These are phyloP conservation scores for Chlorophyllum brunneum DNA, from an alignment of 768 basidiomycete genomes.

Conservation along the genomic window DNA sequence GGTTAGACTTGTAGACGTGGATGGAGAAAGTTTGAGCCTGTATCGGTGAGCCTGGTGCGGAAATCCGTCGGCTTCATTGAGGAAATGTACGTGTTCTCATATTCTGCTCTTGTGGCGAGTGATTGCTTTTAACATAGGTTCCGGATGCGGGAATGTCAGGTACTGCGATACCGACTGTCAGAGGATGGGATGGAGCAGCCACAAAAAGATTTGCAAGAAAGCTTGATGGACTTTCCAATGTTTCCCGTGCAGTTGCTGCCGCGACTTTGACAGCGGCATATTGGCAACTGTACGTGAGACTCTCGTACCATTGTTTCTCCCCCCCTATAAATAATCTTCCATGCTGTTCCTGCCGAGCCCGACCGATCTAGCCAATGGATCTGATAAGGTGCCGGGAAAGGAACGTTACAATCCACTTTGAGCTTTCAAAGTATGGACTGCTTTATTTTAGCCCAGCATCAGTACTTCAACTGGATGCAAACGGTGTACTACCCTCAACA, in stretches of 20 bases:
- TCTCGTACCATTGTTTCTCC: too few relatives aligned
- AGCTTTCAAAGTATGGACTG: too few relatives aligned
- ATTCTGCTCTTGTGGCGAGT: neutral
- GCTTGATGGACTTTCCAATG: neutral
- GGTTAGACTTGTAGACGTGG: neutral
- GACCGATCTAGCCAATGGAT: too few relatives aligned
- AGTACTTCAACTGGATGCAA: too few relatives aligned
- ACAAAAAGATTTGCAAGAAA: constrained; percentile 7
- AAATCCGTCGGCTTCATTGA: constrained; percentile 41
- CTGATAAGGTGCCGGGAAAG: too few relatives aligned
- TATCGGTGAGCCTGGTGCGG: constrained; percentile 64
- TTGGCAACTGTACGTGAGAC: too few relatives aligned
- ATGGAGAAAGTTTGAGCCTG: constrained; percentile 31
- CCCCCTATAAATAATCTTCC: too few relatives aligned
- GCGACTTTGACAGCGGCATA: too few relatives aligned
- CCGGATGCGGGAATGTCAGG: constrained; percentile 10
- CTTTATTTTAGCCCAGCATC: too few relatives aligned
- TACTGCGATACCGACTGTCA: constrained; percentile 12
- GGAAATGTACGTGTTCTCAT: constrained; percentile 4
- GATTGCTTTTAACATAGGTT: neutral
- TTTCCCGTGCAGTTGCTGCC: neutral
- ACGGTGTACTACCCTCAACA: too few relatives aligned
- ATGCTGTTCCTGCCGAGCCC: too few relatives aligned
- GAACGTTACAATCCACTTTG: too few relatives aligned
- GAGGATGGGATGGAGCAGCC: constrained; percentile 6